Evolutionary conservation across 306 rosid genomes (phyloP), one percentile per base, ranked within the genome.

Genomic region (Prunus kanzakura): DNA sequence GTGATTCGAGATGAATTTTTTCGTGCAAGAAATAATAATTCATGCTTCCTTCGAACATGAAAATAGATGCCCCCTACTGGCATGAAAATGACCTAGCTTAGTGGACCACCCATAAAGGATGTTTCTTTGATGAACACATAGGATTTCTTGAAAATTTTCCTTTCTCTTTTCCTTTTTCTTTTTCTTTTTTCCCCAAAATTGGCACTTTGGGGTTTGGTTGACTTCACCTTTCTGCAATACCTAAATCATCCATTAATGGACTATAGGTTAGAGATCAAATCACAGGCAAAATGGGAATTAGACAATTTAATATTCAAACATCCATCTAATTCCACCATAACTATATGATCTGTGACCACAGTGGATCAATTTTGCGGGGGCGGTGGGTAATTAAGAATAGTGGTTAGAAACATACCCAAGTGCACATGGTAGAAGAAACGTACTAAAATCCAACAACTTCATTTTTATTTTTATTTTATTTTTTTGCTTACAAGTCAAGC

Each of bases 1-100:
- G 8, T 52, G 35, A 51, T 58, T 74, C 15, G 0, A 29, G 16
- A n/a, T 47, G 72, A 66, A 67, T 75, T 71, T 77, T 83, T 82
- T 72, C 67, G 25, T 69, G 77, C 58, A 78, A 74, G 60, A 57
- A 67, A 52, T 57, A 75, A 72, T 84, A 58, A 72, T 79, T 72
- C 57, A 32, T 68, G 43, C 50, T 71, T 75, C 72, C 62, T 70
- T 76, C 20, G 25, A 51, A 71, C 23, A 18, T 68, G 47, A 77
- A 50, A 70, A 71, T 73, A 72, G n/a, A 19, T 3, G 70, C 76
- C 52, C 83, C 64, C 16, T 14, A 18, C 8, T 22, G 10, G 3
- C 10, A 3, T 29, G 22, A 38, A 75, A 75, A 64, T 64, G 64
- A 64, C 41, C 4, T 51, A 47, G 18, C 38, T 7, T 29, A 32